Evolutionary conservation across 495 filamentous ascomycete species (phyloP).

Genomic region (Amphirosellinia nigrospora): DNA sequence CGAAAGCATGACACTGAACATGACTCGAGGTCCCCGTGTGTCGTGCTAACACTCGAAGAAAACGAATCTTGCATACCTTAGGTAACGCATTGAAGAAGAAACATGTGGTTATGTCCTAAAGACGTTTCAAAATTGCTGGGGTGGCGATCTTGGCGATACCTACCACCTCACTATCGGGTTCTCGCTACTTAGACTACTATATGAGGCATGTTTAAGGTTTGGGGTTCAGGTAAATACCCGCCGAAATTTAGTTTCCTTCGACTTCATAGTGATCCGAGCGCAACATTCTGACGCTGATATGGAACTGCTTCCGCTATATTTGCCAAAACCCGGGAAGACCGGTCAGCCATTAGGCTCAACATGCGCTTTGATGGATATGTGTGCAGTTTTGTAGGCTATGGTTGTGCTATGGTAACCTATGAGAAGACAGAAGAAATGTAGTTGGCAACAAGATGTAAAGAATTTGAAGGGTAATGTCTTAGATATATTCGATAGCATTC

Average conservation of each 20-base stretch:
- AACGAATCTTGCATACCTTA: not conserved
- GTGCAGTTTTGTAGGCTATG: not conserved
- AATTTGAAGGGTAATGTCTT: not conserved
- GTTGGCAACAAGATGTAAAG: not conserved
- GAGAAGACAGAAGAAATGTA: not conserved
- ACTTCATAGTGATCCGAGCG: slow-evolving; percentile 7
- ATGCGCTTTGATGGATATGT: not conserved
- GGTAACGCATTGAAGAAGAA: slow-evolving; percentile 16
- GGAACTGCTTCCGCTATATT: slow-evolving; percentile 12
- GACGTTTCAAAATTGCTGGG: slow-evolving; percentile 22
- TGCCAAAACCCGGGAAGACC: slow-evolving; percentile 9
- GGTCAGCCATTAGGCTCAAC: not conserved
- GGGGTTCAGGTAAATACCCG: not conserved
- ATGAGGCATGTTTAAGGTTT: not conserved
- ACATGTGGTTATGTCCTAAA: not conserved
- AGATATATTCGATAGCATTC: not conserved
- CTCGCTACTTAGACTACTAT: not conserved
- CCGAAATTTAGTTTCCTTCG: not conserved
- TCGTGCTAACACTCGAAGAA: not conserved
- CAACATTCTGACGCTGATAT: not conserved
- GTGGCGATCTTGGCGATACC: slow-evolving; percentile 17
- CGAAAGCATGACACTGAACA: not conserved
- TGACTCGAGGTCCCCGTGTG: too few relatives aligned
- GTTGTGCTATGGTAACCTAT: not conserved
- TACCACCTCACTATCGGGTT: not conserved